Percentiles rank a stretch among this genome's conserved stretches.
Conservation (phyloP, 768 basidiomycete genomes). For the Cyclocybe cylindracea region DNA sequence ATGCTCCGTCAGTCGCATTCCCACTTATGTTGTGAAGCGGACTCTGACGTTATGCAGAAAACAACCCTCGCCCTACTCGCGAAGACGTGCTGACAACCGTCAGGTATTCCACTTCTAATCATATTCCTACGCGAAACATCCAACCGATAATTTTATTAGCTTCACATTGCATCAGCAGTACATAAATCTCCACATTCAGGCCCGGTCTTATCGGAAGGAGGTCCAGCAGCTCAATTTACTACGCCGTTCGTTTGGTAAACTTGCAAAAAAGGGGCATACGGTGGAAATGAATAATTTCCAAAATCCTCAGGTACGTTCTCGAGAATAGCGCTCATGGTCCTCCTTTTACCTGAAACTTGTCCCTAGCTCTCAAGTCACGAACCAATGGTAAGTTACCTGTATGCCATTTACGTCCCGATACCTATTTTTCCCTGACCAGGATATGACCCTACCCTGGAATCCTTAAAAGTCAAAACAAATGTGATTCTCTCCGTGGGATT, state of each 20-base stretch:
- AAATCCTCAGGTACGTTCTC: conserved; percentile 28
- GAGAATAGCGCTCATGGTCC: too few relatives aligned
- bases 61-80: conserved; percentile 30
- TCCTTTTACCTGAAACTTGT: too few relatives aligned
- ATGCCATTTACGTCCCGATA: too few relatives aligned
- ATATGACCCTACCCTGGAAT: too few relatives aligned
- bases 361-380: too few relatives aligned
- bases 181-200: conserved; percentile 25
- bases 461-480: too few relatives aligned
- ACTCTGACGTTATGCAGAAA: conserved; percentile 13
- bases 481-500: too few relatives aligned
- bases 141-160: conserved; percentile 10
- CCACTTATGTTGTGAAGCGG: background rate
- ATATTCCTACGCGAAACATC: background rate
- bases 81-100: conserved; percentile 28
- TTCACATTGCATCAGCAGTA: conserved; percentile 33
- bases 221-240: conserved; percentile 16
- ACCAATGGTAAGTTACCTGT: too few relatives aligned
- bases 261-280: conserved; percentile 1
- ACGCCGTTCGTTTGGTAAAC: conserved; percentile 17
- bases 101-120: conserved; percentile 22
- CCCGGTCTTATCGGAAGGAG: conserved; percentile 24
- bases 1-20: conserved; percentile 8
- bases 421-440: too few relatives aligned
- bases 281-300: conserved; percentile 41